Base-by-base conservation (phyloP, 441 rosid genomes). In the Pelargonium australe region DNA sequence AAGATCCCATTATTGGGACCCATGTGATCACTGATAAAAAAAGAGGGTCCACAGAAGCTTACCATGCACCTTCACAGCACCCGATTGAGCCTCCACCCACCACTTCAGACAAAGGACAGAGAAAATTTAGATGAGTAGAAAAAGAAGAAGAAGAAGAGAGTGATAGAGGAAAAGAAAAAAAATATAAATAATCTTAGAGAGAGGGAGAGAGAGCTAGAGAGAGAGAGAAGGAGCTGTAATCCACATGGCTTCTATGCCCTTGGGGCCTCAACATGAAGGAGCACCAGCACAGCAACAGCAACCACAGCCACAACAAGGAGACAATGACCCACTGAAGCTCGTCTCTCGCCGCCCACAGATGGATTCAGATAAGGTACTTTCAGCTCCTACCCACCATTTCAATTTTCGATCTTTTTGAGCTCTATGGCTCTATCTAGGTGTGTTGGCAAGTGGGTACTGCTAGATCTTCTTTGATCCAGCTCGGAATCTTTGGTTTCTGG, bases 211-310 rank as follows among this genome's bases (percentile, higher is more conserved):
- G 67, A 69, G 66, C 63, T 40, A n/a, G 1, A 51, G 75, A 72
- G 58, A 72, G 79, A 65, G 41, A 60, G 62, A 64, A 62, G 20
- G 77, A 76, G 83, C 78, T 71, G 84, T 65, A 71, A 77, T 74
- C 74, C 86, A 80, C 83, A 84, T 86, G 90, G 80, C 88, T 68
- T 80, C 87, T 2, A 64, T 79, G 72, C 81, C 81, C 70, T 70
- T 63, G 77, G 79, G 84, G 80, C 79, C 80, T 76, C 78, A 43
- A 49, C 77, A 70, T 57, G 77, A 71, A 72, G 49, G 77, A 79
- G 69, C 80, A 74, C 78, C 83, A 75, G 69, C 68, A 67, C 57
- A 12, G 58, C 75, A 68, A 44, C 81, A 14, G 34, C 64, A 65
- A 20, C 16, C 58, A 44, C 68, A 66, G 34, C 68, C 40, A 34